Conservation (phyloP, 1,284 basidiomycete species). For the Quambalaria eucalypti region DNA sequence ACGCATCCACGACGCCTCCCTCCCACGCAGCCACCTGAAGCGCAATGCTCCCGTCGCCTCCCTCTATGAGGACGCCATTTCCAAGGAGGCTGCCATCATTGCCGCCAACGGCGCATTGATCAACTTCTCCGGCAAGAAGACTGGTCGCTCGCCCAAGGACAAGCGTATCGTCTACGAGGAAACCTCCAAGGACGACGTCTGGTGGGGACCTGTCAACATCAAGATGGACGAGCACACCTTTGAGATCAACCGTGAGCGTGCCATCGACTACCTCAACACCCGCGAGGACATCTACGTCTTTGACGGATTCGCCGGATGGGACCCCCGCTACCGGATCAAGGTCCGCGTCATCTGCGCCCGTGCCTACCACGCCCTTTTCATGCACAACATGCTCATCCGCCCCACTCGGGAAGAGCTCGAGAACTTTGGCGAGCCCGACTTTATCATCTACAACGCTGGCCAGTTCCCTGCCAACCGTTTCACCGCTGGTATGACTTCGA, state of each 20-base stretch:
- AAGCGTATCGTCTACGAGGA: constrained; percentile 99
- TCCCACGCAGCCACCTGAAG: constrained; percentile 50
- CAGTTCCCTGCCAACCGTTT: constrained; percentile 99
- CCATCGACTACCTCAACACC: constrained; percentile 98
- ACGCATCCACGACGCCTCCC: not conserved
- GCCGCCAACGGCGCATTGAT: constrained; percentile 91
- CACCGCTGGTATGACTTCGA: constrained; percentile 98
- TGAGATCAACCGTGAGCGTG: constrained; percentile 98
- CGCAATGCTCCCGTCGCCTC: constrained; percentile 90
- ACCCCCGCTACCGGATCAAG: constrained; percentile 99
- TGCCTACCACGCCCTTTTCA: constrained; percentile 98
- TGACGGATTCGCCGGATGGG: constrained; percentile 95
- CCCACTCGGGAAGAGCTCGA: constrained; percentile 89
- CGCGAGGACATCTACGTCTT: constrained; percentile 95
- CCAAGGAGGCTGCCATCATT: constrained; percentile 96
- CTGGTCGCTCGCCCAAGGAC: constrained; percentile 94
- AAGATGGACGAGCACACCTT: constrained; percentile 97
- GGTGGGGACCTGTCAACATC: constrained; percentile 99
- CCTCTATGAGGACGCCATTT: constrained; percentile 96
- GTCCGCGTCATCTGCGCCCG: constrained; percentile 97
- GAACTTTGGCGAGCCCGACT: constrained; percentile 95
- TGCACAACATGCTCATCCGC: constrained; percentile 90
- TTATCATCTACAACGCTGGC: constrained; percentile 99
- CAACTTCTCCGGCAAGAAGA: constrained; percentile 99
- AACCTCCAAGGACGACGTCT: constrained; percentile 91